phyloP scores from a whole-genome alignment of 805 yeast genomes.

The Wickerhamiella musiphila region DNA sequence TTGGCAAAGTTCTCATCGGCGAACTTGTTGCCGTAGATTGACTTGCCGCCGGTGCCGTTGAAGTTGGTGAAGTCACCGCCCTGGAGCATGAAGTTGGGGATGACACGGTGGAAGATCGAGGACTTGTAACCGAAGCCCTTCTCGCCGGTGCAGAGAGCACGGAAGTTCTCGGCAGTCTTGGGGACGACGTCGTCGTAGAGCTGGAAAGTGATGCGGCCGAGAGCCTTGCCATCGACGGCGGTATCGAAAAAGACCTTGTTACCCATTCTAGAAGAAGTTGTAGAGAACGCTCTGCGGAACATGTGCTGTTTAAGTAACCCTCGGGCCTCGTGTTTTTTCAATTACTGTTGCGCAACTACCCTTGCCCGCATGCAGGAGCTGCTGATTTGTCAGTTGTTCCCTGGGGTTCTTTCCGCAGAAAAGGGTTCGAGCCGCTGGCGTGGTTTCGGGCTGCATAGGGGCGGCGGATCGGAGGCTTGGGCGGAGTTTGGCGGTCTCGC shows the following conservation, averaged over 20 bases:
- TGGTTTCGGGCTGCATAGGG: no score
- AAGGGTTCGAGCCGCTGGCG: not conserved
- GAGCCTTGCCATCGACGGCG: conserved; percentile 58
- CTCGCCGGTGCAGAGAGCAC: conserved; percentile 87
- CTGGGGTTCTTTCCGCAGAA: not conserved
- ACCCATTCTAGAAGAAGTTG: conserved; percentile 18
- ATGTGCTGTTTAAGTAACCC: not conserved
- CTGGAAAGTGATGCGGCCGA: conserved; percentile 76
- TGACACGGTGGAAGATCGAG: conserved; percentile 90
- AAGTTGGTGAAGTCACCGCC: conserved; percentile 80
- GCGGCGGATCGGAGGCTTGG: no score
- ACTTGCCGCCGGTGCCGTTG: conserved; percentile 85
- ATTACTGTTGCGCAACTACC: no score
- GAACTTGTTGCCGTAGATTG: conserved; percentile 60
- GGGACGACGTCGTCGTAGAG: conserved; percentile 84
- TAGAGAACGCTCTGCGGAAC: not conserved
- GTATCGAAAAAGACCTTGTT: conserved; percentile 60
- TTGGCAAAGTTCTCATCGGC: conserved; percentile 59
- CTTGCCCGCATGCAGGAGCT: no score
- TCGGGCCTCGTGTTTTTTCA: no score
- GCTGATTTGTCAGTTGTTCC: no score
- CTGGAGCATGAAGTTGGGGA: conserved; percentile 93
- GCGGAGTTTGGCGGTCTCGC: no score
- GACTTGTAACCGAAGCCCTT: conserved; percentile 81
- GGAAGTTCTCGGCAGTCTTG: conserved; percentile 91